Evolutionary conservation across 257 asterid species (phyloP), one percentile per base, ranked within the genome.

Genomic region (Ocimum tenuiflorum): DNA sequence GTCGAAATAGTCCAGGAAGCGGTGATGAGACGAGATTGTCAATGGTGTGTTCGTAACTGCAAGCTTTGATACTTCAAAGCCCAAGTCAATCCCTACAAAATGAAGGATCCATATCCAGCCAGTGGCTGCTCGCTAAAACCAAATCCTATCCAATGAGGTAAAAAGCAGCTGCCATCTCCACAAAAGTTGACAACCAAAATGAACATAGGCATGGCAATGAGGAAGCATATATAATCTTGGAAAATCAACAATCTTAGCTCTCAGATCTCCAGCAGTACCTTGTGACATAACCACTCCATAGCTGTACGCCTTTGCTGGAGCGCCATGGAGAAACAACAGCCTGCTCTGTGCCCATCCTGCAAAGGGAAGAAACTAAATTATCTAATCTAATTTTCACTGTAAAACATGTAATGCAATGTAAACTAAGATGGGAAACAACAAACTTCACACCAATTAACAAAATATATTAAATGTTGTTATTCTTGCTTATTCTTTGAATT

Each of bases 91-190:
- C 99, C 98, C 98, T 92, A 72, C 72, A 77, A 55, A 63, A 39
- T 6, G 33, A 55, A 49, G 47, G 36, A 92, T 47, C 94, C 99
- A 73, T 31, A 89, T 79, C 96, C 97, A 67, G 96, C 77, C 78
- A 86, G 99, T 29, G 97, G 99, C 83, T 87, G 85, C 71, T 90
- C 96, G 67, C 97, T 92, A 57, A 92, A 89, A 62, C 99, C 99
- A 73, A 86, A 92, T 78, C 99, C 99, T 61, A 92, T 80, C 99
- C 99, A 92, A 81, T 89, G 97, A 47, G 96, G 99, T 23, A 97
- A 97, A 73, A 83, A 80, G 77, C 99, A 92, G 76, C 91, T n/a
- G 96, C 82, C 91, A 92, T 75, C 97, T 88, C 74, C 27, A 41
- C 15, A 38, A 24, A 23, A 39, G 6, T 39, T 13, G 48, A 66